Percentiles rank a stretch among this genome's conserved stretches.
Evolutionary conservation across 345 rosid species (phyloP).

Genomic region (Noccaea bulbosa): DNA sequence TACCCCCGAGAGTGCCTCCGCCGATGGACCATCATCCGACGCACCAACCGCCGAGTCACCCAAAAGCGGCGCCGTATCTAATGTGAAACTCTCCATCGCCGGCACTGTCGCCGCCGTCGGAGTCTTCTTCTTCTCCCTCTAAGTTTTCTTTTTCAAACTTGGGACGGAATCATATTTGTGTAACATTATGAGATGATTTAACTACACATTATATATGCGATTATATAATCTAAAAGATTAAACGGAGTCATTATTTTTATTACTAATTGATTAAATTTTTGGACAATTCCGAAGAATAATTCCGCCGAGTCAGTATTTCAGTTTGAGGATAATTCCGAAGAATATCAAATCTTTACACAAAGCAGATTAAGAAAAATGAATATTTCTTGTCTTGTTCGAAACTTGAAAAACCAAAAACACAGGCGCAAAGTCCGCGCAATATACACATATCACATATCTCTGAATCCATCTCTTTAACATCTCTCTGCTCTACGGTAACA

Average conservation of each 20-base stretch:
- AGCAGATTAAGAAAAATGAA: background rate
- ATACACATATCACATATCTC: constrained; percentile 17
- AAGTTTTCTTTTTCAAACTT: background rate
- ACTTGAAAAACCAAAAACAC: background rate
- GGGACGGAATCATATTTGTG: constrained; percentile 22
- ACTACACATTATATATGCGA: constrained; percentile 1
- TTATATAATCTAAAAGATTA: background rate
- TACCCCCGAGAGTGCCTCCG: constrained; percentile 32
- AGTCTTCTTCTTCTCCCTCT: constrained; percentile 39
- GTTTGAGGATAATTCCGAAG: no score
- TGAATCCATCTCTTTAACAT: background rate
- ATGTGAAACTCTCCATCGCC: constrained; percentile 38
- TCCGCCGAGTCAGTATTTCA: no score
- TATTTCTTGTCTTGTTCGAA: background rate
- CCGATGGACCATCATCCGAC: constrained; percentile 39
- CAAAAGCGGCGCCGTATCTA: constrained; percentile 18
- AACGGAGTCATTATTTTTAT: no score
- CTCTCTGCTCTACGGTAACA: constrained; percentile 35
- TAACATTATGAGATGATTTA: constrained; percentile 1
- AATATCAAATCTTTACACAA: background rate
- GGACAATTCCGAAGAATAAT: no score
- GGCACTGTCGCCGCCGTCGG: constrained; percentile 38
- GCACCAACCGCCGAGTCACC: constrained; percentile 37
- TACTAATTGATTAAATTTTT: no score
- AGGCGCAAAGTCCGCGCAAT: constrained; percentile 21